These are phyloP conservation scores for Huntiella moniliformis DNA, from an alignment of 2,329 filamentous ascomycete species.

Conservation along the genomic window DNA sequence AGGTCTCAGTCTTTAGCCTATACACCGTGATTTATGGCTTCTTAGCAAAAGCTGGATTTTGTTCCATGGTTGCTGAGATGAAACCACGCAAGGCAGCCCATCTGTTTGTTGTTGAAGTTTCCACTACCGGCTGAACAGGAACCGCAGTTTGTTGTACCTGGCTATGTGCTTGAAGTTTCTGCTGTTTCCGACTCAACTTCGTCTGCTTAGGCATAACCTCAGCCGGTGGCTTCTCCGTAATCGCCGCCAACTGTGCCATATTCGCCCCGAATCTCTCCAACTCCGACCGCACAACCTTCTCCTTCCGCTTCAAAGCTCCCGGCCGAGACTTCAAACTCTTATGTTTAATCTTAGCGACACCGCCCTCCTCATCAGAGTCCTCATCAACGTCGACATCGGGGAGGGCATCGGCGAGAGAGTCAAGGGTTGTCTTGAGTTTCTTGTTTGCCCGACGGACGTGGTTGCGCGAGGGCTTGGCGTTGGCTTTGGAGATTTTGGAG, in stretches of 20 bases:
- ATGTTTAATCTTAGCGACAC: slow-evolving; percentile 43
- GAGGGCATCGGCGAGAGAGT: slow-evolving; percentile 61
- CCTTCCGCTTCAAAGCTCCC: slow-evolving; percentile 69
- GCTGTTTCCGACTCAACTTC: slow-evolving; percentile 8
- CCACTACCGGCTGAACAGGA: slow-evolving; percentile 9
- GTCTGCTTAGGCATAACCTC: not conserved
- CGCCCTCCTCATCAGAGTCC: slow-evolving; percentile 23
- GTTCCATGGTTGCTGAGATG: slow-evolving; percentile 76
- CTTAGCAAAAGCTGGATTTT: slow-evolving; percentile 52
- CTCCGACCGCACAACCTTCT: slow-evolving; percentile 61
- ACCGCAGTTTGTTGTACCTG: slow-evolving; percentile 7
- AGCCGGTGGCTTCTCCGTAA: slow-evolving; percentile 9
- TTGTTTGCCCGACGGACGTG: slow-evolving; percentile 42
- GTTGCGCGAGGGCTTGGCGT: slow-evolving; percentile 37
- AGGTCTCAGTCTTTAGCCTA: too few species aligned
- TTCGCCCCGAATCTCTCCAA: slow-evolving; percentile 69
- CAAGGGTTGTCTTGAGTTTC: slow-evolving; percentile 59
- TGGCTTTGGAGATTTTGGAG: slow-evolving; percentile 50
- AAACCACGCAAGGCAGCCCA: slow-evolving; percentile 73
- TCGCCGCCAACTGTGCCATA: slow-evolving; percentile 49
- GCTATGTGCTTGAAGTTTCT: slow-evolving; percentile 1
- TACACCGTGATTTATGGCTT: slow-evolving; percentile 12
- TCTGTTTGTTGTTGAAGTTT: slow-evolving; percentile 32
- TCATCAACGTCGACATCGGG: slow-evolving; percentile 37
- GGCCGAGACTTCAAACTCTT: slow-evolving; percentile 56